These are phyloP conservation scores for Tetrahymena malaccensis DNA, from an alignment of 73 alveolate genomes.

Conservation along the genomic window DNA sequence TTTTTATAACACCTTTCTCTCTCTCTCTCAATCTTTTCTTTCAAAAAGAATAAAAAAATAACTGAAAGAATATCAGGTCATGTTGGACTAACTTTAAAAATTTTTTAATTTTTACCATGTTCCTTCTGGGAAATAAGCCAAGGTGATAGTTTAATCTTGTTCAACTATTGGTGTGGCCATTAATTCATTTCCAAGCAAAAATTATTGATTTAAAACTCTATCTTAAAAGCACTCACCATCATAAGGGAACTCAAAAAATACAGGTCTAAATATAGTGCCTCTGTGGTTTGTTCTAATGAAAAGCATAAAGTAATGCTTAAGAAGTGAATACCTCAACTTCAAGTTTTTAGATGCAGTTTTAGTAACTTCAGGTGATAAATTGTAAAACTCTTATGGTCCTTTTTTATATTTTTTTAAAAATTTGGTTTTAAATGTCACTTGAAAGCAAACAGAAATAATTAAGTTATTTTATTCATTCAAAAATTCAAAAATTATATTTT, in stretches of 20 bases:
- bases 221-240: slow-evolving; percentile 45
- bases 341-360: slow-evolving; percentile 60
- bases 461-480: no score
- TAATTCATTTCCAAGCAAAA: slow-evolving; percentile 63
- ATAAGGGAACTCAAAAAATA: slow-evolving; percentile 58
- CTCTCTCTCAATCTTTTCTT: no score
- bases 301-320: slow-evolving; percentile 76
- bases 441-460: no score
- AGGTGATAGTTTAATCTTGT: slow-evolving; percentile 15
- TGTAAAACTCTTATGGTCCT: slow-evolving; percentile 32
- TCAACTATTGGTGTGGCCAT: slow-evolving; percentile 63
- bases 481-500: no score
- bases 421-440: neutral
- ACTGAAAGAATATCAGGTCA: no score
- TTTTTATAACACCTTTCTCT: no score
- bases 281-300: slow-evolving; percentile 27
- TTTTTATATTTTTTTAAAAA: no score
- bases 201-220: slow-evolving; percentile 29
- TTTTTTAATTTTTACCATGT: neutral
- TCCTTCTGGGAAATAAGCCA: slow-evolving; percentile 53
- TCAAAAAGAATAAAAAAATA: no score
- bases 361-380: slow-evolving; percentile 25
- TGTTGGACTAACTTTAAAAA: neutral
- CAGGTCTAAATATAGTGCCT: slow-evolving; percentile 57
- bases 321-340: slow-evolving; percentile 70